phyloP scores from a whole-genome alignment of 164 flowering plant genomes.

The Dillenia suffruticosa region DNA sequence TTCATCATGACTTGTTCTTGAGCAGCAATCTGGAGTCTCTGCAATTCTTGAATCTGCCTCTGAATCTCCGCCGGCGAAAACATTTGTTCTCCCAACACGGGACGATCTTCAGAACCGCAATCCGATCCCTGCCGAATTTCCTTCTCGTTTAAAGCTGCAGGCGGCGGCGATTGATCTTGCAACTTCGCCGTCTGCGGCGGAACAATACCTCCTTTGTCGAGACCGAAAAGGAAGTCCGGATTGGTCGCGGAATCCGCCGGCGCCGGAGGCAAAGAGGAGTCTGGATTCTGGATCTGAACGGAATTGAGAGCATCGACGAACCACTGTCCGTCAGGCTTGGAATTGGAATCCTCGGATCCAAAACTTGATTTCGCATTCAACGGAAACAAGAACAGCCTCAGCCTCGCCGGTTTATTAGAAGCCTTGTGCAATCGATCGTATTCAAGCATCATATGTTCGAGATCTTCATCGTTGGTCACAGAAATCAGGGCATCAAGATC shows the following conservation, averaged over 20 bases:
- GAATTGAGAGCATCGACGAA: constrained; percentile 79
- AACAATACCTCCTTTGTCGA: constrained; percentile 40
- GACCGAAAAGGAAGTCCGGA: constrained; percentile 69
- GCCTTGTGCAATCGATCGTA: constrained; percentile 59
- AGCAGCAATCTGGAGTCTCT: constrained; percentile 37
- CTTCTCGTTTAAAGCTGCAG: constrained; percentile 13
- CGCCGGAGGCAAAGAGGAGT: constrained; percentile 26
- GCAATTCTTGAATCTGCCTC: constrained; percentile 50
- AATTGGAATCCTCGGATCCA: constrained; percentile 23
- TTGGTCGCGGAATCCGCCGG: constrained; percentile 9
- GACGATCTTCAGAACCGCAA: constrained; percentile 24
- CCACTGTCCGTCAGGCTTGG: constrained; percentile 56
- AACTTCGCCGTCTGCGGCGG: constrained; percentile 14
- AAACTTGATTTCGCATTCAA: constrained; percentile 15
- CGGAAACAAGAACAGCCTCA: constrained; percentile 56
- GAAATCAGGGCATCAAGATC: constrained; percentile 82
- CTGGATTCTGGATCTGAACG: constrained; percentile 32
- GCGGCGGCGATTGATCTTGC: constrained; percentile 16
- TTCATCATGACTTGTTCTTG: constrained; percentile 25
- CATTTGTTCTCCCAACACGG: constrained; percentile 21
- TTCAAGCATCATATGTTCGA: constrained; percentile 83
- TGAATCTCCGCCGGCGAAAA: constrained; percentile 37
- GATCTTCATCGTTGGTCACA: constrained; percentile 79
- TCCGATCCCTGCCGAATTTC: constrained; percentile 15
- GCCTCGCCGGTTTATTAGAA: constrained; percentile 57